Conservation (phyloP, 2,329 filamentous ascomycete genomes). For the Penicillium brasilianum region DNA sequence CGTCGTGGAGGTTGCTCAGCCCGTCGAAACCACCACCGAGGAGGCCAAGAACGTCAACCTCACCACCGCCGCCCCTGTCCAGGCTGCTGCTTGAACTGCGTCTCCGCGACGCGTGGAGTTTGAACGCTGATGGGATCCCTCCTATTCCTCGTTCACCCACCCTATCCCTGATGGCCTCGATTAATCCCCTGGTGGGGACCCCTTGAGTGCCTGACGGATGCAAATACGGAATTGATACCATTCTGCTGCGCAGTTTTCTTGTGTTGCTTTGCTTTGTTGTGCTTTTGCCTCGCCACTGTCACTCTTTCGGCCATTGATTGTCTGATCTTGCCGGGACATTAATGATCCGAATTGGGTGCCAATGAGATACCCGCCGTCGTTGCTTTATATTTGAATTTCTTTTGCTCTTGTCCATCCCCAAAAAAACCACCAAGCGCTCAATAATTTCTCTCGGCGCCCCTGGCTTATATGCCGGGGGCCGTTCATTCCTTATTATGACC, state of each 20-base stretch:
- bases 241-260: conserved; percentile 21
- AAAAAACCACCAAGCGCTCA: conserved; percentile 20
- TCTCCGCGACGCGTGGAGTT: conserved; percentile 43
- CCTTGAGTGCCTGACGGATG: conserved; percentile 24
- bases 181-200: conserved; percentile 10
- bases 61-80: conserved; percentile 43
- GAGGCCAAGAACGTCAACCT: conserved; percentile 43
- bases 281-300: conserved; percentile 39
- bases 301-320: conserved; percentile 17
- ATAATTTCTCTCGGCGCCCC: conserved; percentile 24
- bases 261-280: conserved; percentile 10
- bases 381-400: conserved; percentile 21
- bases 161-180: conserved; percentile 28
- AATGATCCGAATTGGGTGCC: conserved; percentile 29
- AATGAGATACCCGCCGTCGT: conserved; percentile 41
- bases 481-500: conserved; percentile 42
- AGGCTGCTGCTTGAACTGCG: conserved; percentile 50
- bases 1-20: conserved; percentile 32
- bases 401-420: neutral
- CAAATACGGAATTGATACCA: conserved; percentile 29
- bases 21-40: conserved; percentile 37
- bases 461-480: conserved; percentile 16
- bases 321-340: conserved; percentile 13
- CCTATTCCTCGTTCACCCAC: conserved; percentile 36
- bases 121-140: conserved; percentile 50